Base-by-base conservation (phyloP, 2,329 filamentous ascomycete species). In the Cladobotryum mycophilum region DNA sequence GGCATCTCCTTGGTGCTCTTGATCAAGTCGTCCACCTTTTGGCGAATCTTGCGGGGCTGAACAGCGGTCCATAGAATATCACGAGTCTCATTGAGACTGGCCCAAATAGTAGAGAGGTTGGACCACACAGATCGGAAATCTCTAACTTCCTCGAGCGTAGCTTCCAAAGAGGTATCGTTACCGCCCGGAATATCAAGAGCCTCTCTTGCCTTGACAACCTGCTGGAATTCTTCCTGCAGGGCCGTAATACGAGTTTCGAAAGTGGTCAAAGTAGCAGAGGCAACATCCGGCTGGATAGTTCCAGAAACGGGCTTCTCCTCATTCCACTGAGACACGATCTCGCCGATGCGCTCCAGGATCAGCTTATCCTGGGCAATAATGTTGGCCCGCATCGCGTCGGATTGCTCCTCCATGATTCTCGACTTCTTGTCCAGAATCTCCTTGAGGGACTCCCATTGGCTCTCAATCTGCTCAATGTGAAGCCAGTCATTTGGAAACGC, bases 1-100 rank as follows among this genome's bases (percentile, higher is more conserved):
- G 95, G 93, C 93, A 99, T 97, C 56, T 97, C 92, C 72, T 96
- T 97, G 35, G 91, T 97, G 80, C 95, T 95, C 75, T 96, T 96
- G 67, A 97, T 89, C 48, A 97, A 79, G 44, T 86, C 85, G 63
- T 99, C 92, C 46, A 99, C 85, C 55, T 89, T 88, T 60, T 88
- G 82, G 36, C 93, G 84, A 52, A 99, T 83, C 71, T 97, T 99
- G 56, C 93, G 82, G 8, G 95, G 92, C 64, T 97, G 90, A 1
- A 99, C 88, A 63, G 89, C 96, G 51, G 86, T 95, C 95, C 95
- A 99, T 1, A 95, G 79, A 47, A 84, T 87, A 61, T 99, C 95
- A 30, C 89, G 84, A 14, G 96, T 86, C 62, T 97, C 92, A 62
- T 96, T 93, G 53, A 99, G 75, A 64, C 88, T 96, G 66, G 89